Evolutionary conservation across 371 early-diverging fungal genomes (phyloP).

Genomic region (Agmasoma carcini): DNA sequence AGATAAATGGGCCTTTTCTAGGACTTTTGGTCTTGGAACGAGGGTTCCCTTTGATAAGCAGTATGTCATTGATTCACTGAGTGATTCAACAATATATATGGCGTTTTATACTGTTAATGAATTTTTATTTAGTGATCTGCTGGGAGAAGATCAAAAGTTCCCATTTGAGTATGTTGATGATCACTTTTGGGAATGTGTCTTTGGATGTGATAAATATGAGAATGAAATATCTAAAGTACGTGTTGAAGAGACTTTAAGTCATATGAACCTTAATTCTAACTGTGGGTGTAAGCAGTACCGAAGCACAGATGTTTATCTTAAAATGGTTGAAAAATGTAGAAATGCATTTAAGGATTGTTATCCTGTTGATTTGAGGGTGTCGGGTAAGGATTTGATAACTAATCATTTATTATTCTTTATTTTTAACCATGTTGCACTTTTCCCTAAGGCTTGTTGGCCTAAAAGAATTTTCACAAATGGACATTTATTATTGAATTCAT

Average conservation of each 20-base stretch:
- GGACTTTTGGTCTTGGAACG: conserved; percentile 88
- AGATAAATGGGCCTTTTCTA: conserved; percentile 92
- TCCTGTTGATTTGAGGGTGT: conserved; percentile 85
- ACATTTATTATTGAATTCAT: conserved; percentile 79
- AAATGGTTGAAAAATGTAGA: conserved; percentile 38
- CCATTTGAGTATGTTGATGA: conserved; percentile 70
- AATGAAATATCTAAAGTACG: conserved; percentile 57
- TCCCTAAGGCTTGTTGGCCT: conserved; percentile 83
- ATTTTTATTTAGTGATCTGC: conserved; percentile 63
- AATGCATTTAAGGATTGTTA: conserved; percentile 77
- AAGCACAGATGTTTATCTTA: no score
- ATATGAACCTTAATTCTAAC: background rate
- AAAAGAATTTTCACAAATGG: conserved; percentile 80
- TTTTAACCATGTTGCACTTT: conserved; percentile 92
- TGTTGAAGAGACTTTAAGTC: background rate
- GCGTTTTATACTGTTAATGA: conserved; percentile 95
- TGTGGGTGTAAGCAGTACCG: background rate
- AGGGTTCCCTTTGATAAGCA: conserved; percentile 84
- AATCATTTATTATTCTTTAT: conserved; percentile 97
- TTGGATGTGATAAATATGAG: conserved; percentile 58
- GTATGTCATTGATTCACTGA: conserved; percentile 90
- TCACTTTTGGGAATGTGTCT: conserved; percentile 80
- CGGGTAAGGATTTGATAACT: conserved; percentile 90
- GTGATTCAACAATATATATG: conserved; percentile 99
- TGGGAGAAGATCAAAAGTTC: conserved; percentile 66